Percentiles rank a stretch among this genome's conserved stretches.
These are phyloP conservation scores for Mortierella hygrophila DNA, from an alignment of 192 early-diverging fungal genomes.

Conservation along the genomic window DNA sequence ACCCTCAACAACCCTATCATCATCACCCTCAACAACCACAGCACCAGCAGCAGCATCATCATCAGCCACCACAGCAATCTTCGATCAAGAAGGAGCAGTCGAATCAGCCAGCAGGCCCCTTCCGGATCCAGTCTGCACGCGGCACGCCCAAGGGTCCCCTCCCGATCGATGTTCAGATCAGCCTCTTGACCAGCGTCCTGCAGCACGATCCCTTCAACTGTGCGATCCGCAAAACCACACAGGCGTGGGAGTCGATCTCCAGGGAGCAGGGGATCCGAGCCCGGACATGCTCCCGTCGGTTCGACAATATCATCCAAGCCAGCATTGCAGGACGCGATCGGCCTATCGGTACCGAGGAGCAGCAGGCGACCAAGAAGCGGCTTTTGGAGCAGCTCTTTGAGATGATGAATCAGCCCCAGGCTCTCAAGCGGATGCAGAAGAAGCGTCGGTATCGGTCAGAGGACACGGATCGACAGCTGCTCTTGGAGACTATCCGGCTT, in stretches of 20 bases:
- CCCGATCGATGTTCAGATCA: conserved; percentile 46
- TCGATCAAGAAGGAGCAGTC: conserved; percentile 20
- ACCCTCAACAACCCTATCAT: not conserved
- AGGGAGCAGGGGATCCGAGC: conserved; percentile 48
- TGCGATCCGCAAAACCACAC: conserved; percentile 49
- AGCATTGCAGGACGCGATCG: conserved; percentile 49
- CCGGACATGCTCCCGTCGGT: conserved; percentile 49
- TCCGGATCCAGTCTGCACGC: conserved; percentile 44
- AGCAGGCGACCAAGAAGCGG: conserved; percentile 41
- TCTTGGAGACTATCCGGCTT: conserved; percentile 39
- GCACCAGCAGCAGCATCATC: conserved; percentile 11
- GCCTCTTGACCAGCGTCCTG: conserved; percentile 40
- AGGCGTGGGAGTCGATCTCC: conserved; percentile 50
- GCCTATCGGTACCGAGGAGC: conserved; percentile 44
- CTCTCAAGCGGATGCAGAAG: conserved; percentile 51
- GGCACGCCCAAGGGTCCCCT: conserved; percentile 53
- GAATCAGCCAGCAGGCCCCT: not conserved
- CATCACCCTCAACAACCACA: not conserved
- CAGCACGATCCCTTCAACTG: conserved; percentile 53
- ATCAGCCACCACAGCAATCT: conserved; percentile 17
- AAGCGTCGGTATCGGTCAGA: conserved; percentile 53
- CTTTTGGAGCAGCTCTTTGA: conserved; percentile 47
- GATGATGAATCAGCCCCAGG: conserved; percentile 56
- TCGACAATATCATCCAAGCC: conserved; percentile 53
- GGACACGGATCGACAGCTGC: conserved; percentile 41